Conservation (phyloP, 306 rosid species). For the Pyrus betulifolia region DNA sequence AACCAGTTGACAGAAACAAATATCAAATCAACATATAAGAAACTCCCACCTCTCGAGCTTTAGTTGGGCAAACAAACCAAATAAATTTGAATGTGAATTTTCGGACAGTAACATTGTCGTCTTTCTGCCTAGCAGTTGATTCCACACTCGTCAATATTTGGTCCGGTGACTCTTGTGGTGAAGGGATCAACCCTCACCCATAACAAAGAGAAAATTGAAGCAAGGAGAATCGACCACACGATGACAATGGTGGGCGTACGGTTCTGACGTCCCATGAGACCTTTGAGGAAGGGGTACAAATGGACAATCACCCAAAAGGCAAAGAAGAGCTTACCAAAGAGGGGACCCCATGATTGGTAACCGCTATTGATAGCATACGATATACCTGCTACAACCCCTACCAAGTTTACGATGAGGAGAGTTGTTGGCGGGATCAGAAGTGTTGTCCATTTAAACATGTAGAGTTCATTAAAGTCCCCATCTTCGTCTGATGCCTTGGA, state of each 20-base stretch:
- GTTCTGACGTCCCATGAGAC: slow-evolving; percentile 98
- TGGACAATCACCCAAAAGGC: slow-evolving; percentile 98
- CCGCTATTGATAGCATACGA: slow-evolving; percentile 91
- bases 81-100: background rate
- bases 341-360: slow-evolving; percentile 98
- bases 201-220: slow-evolving; percentile 84
- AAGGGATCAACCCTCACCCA: slow-evolving; percentile 93
- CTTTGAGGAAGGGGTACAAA: slow-evolving; percentile 94
- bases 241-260: slow-evolving; percentile 89
- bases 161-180: slow-evolving; percentile 82
- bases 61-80: background rate
- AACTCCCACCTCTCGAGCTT: slow-evolving; percentile 3
- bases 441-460: slow-evolving; percentile 95
- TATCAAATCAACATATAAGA: background rate
- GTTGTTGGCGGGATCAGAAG: slow-evolving; percentile 95
- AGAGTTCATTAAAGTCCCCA: slow-evolving; percentile 77
- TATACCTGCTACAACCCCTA: slow-evolving; percentile 90
- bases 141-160: slow-evolving; percentile 73
- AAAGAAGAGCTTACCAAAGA: slow-evolving; percentile 93
- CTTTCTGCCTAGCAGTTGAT: slow-evolving; percentile 68
- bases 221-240: slow-evolving; percentile 88
- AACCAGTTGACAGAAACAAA: background rate
- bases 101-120: background rate
- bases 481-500: slow-evolving; percentile 97
- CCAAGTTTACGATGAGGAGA: slow-evolving; percentile 81